These are phyloP conservation scores for Eruca vesicaria DNA, from an alignment of 441 rosid genomes.

Conservation along the genomic window DNA sequence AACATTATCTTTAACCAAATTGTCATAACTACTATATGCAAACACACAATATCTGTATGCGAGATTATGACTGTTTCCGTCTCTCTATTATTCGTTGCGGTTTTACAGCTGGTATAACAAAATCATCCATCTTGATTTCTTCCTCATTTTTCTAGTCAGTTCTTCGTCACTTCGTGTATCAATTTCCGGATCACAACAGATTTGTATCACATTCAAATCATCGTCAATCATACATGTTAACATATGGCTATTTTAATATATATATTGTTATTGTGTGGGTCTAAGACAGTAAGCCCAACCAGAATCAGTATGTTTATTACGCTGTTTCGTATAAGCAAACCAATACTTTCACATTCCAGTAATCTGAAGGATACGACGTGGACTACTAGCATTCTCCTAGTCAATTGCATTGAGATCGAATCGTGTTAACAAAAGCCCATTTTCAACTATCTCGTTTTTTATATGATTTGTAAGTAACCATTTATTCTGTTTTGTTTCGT, in stretches of 20 bases:
- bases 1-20: slow-evolving; percentile 14
- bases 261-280: too few relatives aligned
- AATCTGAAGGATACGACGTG: background rate
- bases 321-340: background rate
- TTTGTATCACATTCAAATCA: slow-evolving; percentile 3
- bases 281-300: too few relatives aligned
- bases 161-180: slow-evolving; percentile 9
- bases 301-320: too few relatives aligned
- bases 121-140: slow-evolving; percentile 27
- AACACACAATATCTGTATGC: slow-evolving; percentile 6
- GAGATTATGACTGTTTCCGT: slow-evolving; percentile 25
- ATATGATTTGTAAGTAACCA: background rate
- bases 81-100: slow-evolving; percentile 18
- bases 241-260: background rate
- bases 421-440: slow-evolving; percentile 5
- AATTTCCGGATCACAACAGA: slow-evolving; percentile 20
- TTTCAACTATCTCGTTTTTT: background rate
- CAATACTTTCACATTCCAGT: background rate
- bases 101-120: slow-evolving; percentile 30
- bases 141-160: slow-evolving; percentile 19
- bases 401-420: background rate
- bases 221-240: background rate
- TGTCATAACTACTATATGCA: background rate
- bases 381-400: background rate
- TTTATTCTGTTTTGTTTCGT: background rate